Base-by-base conservation (phyloP, 2,329 filamentous ascomycete genomes). In the Keithomyces neogunnii region DNA sequence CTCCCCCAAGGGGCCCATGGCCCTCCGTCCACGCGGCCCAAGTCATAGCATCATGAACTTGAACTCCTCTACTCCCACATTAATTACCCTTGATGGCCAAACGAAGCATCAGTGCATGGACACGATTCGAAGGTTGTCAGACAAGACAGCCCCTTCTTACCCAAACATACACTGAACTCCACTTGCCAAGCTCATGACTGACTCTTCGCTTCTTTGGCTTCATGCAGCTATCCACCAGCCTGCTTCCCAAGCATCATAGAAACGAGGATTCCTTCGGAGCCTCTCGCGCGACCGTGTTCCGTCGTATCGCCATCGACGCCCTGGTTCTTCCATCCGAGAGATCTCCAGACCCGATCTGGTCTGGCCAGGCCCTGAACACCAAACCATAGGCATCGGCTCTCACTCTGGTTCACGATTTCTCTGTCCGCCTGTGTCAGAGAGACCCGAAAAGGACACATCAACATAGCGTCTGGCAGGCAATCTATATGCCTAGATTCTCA, bases 401-500 rank as follows among this genome's bases (percentile, higher is more conserved):
- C 7, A 6, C 11, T 10, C 28, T 48, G 4, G 13, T 44, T 28
- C 30, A 32, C n/a, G 11, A 36, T 44, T 11, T 30, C 3, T 30
- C 8, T 44, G 28, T 19, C 7, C 11, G 26, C 26, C 7, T 44
- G 40, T 44, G 28, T 44, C 6, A 19, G 7, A 11, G 28, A 44
- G n/a, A 28, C 45, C n/a, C 33, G 28, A 36, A 50, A 40, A 50
- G 35, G 46, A 36, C 13, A 26, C 3, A 48, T 31, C 50, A 30
- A 40, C 32, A 43, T 28, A 26, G 26, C 47, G 32, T 50, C 56
- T 55, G 55, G 48, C 57, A 62, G 55, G 59, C 62, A 55, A 63
- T 68, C 71, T 74, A 74, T 67, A 83, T 83, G 80, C 77, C 77
- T 78, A 80, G 76, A 69, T 82, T 83, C 66, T 76, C 77, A 55